Conservation (phyloP, 1,139 yeast species). For the Scheffersomyces cryptocercus region DNA sequence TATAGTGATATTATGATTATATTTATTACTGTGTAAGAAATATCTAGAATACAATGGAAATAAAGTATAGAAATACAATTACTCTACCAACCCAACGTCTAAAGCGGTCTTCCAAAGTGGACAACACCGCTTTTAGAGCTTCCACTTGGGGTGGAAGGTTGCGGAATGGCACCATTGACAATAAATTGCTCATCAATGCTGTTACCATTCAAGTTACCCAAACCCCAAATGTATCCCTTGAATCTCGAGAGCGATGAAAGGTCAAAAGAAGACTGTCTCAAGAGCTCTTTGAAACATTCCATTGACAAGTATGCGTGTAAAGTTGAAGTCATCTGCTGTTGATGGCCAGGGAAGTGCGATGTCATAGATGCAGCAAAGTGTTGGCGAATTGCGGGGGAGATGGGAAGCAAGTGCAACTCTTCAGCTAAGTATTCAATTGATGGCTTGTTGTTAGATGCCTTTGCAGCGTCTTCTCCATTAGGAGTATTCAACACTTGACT, state of each 20-base stretch:
- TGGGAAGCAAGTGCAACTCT: slow-evolving; percentile 55
- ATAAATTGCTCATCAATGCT: slow-evolving; percentile 15
- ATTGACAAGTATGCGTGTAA: slow-evolving; percentile 56
- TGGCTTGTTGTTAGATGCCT: slow-evolving; percentile 35
- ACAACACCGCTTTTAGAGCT: slow-evolving; percentile 25
- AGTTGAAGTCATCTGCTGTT: slow-evolving; percentile 47
- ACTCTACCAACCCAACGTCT: slow-evolving; percentile 3
- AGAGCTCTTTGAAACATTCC: slow-evolving; percentile 59
- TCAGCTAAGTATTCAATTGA: slow-evolving; percentile 56
- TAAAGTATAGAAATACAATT: slow-evolving; percentile 1
- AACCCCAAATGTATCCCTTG: slow-evolving; percentile 58
- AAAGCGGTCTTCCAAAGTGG: slow-evolving; percentile 37
- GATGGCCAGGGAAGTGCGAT: slow-evolving; percentile 33
- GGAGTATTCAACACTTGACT: slow-evolving; percentile 42
- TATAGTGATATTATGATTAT: not conserved
- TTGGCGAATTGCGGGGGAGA: slow-evolving; percentile 51
- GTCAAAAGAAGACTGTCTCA: slow-evolving; percentile 43
- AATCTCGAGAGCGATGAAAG: slow-evolving; percentile 35
- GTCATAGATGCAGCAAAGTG: slow-evolving; percentile 44
- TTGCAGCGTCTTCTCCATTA: slow-evolving; percentile 15
- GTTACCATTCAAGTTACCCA: slow-evolving; percentile 30
- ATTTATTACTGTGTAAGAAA: not conserved
- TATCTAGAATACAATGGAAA: not conserved
- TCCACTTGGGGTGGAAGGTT: slow-evolving; percentile 21
- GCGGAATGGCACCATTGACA: slow-evolving; percentile 16